Conservation (phyloP, 2,329 filamentous ascomycete species). For the Diaporthe nobilis region DNA sequence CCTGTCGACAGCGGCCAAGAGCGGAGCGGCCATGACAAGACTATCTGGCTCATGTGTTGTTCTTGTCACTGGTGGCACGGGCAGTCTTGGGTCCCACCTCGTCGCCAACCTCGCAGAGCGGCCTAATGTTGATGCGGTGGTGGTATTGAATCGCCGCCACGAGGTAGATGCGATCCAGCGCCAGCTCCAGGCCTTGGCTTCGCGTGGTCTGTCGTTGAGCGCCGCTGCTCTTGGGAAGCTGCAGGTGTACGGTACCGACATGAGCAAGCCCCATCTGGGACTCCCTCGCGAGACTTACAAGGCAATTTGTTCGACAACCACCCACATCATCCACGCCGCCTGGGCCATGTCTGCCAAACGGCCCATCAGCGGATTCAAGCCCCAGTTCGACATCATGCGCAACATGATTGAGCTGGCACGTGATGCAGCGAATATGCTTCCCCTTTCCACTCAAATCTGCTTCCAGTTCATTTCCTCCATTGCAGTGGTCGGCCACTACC, state of each 20-base stretch:
- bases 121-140: conserved; percentile 47
- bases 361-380: conserved; percentile 54
- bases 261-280: too few relatives aligned
- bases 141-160: conserved; percentile 62
- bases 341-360: conserved; percentile 64
- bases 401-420: conserved; percentile 62
- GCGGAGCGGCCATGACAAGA: too few relatives aligned
- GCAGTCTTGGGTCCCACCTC: conserved; percentile 56
- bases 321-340: conserved; percentile 60
- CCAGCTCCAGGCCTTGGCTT: conserved; percentile 43
- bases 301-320: conserved; percentile 44
- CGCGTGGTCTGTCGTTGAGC: conserved; percentile 32
- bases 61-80: conserved; percentile 56
- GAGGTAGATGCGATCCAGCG: not conserved
- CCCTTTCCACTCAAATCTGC: conserved; percentile 41
- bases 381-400: conserved; percentile 60
- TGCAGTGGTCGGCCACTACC: not conserved
- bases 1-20: not conserved
- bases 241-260: too few relatives aligned
- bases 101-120: conserved; percentile 48
- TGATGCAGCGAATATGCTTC: not conserved
- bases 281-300: not conserved
- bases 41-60: conserved; percentile 47
- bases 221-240: too few relatives aligned
- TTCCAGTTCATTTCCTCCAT: conserved; percentile 60